Conservation (phyloP, 805 yeast species). For the Hanseniaspora guilliermondii region DNA sequence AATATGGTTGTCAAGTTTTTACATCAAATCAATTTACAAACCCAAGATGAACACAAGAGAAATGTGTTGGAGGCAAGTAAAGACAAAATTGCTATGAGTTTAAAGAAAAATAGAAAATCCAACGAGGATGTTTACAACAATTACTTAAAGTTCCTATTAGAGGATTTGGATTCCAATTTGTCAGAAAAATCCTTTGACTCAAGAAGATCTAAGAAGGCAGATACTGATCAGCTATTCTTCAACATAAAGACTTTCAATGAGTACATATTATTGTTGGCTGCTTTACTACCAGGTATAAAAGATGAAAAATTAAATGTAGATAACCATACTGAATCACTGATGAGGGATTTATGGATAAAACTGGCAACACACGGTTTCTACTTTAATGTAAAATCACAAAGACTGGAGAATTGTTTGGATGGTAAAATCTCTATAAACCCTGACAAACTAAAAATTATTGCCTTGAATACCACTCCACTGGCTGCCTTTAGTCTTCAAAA, state of each 20-base stretch:
- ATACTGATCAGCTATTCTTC: background rate
- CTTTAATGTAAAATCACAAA: slow-evolving; percentile 36
- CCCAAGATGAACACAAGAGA: slow-evolving; percentile 33
- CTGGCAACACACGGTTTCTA: slow-evolving; percentile 82
- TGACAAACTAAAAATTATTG: slow-evolving; percentile 51
- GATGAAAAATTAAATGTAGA: slow-evolving; percentile 19
- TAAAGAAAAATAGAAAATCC: slow-evolving; percentile 22
- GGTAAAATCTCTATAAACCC: slow-evolving; percentile 13
- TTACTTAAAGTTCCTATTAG: slow-evolving; percentile 55
- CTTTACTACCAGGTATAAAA: slow-evolving; percentile 48
- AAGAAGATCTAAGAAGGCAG: background rate
- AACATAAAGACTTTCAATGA: slow-evolving; percentile 16
- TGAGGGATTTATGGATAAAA: slow-evolving; percentile 89
- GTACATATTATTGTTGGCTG: slow-evolving; percentile 63
- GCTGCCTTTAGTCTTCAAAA: slow-evolving; percentile 71
- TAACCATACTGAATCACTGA: slow-evolving; percentile 26
- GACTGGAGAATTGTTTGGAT: slow-evolving; percentile 20
- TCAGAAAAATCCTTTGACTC: background rate
- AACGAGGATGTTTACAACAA: slow-evolving; percentile 39
- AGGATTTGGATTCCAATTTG: slow-evolving; percentile 53
- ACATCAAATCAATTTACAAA: slow-evolving; percentile 37
- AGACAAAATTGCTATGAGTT: slow-evolving; percentile 21
- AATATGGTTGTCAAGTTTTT: slow-evolving; percentile 46
- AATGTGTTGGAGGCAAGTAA: slow-evolving; percentile 31
- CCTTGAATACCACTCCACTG: slow-evolving; percentile 75